Base-by-base conservation (phyloP, 768 basidiomycete species). In the Psilocybe cubensis region DNA sequence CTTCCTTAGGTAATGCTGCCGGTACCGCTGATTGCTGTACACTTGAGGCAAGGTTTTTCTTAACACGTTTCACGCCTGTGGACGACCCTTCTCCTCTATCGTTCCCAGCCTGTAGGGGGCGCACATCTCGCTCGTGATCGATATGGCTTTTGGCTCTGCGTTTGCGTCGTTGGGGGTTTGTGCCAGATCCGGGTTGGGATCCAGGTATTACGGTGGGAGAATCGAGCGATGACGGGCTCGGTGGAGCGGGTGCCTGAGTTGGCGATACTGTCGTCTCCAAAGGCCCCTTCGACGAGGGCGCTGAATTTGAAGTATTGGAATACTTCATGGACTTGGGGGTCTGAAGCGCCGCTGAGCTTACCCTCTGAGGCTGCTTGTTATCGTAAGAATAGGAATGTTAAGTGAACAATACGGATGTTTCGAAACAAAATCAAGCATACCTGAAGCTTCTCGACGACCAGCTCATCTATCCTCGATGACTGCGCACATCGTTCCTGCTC, bases 401-500 rank as follows among this genome's bases (percentile, higher is more conserved):
- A 42, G 28, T n/a, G 27, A 23, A 10, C 24, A 24, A 48, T 51
- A 35, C 14, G 10, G 49, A 41, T 49, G 45, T 38, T 21, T n/a
- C 5, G n/a, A 33, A 48, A 20, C 10, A 3, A 14, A 21, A 31
- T 38, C 21, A 14, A 31, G 72, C 81, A 47, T 57, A 84, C 84
- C 52, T 74, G 74, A 24, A 79, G 67, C 41, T 76, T 76, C 50
- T 84, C 83, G 4, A 80, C 69, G 8, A 86, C 68, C 2, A 89
- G 77, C 52, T 88, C 86, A 43, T 87, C 85, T 9, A 87, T 67
- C 40, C 83, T 77, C 4, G 79, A 78, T 7, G 83, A 75, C 11
- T 90, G 78, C 4, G 78, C 76, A 27, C 79, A 81, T 54, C 88
- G 80, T 55, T 91, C 88, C 54, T 86, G 78, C 59, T 92, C 89